Evolutionary conservation across 2,329 filamentous ascomycete genomes (phyloP), one percentile per base, ranked within the genome.

Genomic region (Verticillium alfalfae): DNA sequence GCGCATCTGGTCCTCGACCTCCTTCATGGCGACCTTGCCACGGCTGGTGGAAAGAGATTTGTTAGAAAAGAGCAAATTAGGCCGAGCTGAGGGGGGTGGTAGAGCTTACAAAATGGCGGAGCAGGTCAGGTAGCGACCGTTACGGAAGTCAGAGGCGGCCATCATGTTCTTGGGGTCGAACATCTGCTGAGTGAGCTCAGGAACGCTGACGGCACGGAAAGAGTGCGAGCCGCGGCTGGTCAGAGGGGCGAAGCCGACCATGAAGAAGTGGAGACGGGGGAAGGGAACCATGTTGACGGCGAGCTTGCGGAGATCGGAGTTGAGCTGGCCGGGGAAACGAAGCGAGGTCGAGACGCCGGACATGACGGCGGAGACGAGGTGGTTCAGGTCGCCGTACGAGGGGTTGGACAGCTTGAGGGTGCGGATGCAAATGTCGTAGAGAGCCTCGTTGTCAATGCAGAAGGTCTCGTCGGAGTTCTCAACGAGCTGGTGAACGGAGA

Each of bases 131-230:
- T 99, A 99, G 75, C 95, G 95, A 79, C 95, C 95, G 81, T 98
- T 99, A 75, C 95, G 92, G 93, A 99, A 99, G 85, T 99, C 95
- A 67, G 93, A 96, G 68, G 95, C 95, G 82, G 95, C 95, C 95
- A 99, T 99, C 94, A 99, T 99, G 90, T 99, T 99, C 93, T 98
- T 99, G 75, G 95, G 94, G 85, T 99, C 95, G 86, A 96, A 99
- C 93, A 99, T 98, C 82, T 99, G 95, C 86, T 99, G 95, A 74
- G 95, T 98, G 79, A 99, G 88, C 86, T 99, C 95, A 63, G 95
- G 94, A 66, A 99, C 95, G 75, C 90, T 93, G 79, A 98, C 91
- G 70, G 95, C 94, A 77, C 95, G 95, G 94, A 98, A 99, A 71
- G 91, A 92, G 86, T 96, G 81, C 70, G 94, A 90, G 72, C 82